Base-by-base conservation (phyloP, 2,329 filamentous ascomycete species). In the Penicillium sp. region DNA sequence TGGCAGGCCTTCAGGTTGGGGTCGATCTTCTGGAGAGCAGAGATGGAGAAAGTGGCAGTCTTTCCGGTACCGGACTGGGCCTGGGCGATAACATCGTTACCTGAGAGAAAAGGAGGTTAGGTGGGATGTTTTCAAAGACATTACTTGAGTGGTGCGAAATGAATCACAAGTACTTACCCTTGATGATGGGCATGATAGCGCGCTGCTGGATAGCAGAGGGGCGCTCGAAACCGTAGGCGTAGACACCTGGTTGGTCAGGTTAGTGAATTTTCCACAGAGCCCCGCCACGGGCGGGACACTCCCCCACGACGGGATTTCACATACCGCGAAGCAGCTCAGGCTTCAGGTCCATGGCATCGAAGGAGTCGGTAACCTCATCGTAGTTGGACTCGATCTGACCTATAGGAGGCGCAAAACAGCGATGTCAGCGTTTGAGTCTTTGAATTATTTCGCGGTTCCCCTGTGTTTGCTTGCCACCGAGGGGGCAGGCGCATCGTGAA, bases 361-460 rank as follows among this genome's bases (percentile, higher is more conserved):
- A 99, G 64, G 92, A 96, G 84, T 99, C 96, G 82, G 95, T 94
- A 76, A 94, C 93, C 88, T 98, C 93, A 87, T 99, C 95, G 85
- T 98, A 99, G 91, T 99, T 99, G 79, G 93, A 96, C 88, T 99
- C 96, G 87, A 99, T 99, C 85, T 96, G 92, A 83, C 90, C 94
- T 96, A 79, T 75, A 56, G n/a, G 20, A 35, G 52, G 62, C 59
- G 62, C 67, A 50, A 64, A 31, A 17, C 2, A 31, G 55, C 4
- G 4, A 57, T 49, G 61, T 69, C 61, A 65, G 62, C 55, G 41
- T 55, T 51, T 48, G 57, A 49, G 50, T 55, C 47, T 59, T 53
- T 54, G 50, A 11, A 54, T 38, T 28, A 57, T 17, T 42, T 55
- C 60, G 58, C 41, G 25, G 59, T 57, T 60, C 53, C 42, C 58